Evolutionary conservation across 2,329 filamentous ascomycete species (phyloP).

Genomic region (Neopestalotiopsis sp.): DNA sequence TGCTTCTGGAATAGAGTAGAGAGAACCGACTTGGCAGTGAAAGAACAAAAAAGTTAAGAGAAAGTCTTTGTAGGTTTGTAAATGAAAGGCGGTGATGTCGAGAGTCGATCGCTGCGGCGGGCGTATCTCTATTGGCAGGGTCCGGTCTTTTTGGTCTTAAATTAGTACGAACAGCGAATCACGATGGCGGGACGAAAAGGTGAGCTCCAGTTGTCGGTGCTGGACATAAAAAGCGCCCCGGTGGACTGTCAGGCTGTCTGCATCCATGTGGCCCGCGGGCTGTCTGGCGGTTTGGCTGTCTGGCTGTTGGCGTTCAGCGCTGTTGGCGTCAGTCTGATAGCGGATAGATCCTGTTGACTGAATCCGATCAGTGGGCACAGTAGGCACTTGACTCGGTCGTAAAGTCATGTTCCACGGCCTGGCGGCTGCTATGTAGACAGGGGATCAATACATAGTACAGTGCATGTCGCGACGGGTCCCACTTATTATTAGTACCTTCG

Average conservation of each 20-base stretch:
- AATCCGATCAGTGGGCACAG: too few relatives aligned
- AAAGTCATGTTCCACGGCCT: too few relatives aligned
- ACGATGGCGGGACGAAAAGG: constrained; percentile 5
- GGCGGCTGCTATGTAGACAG: background rate
- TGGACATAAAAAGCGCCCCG: background rate
- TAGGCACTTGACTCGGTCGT: too few relatives aligned
- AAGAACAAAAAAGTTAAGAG: background rate
- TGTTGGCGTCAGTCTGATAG: too few relatives aligned
- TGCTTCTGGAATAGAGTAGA: background rate
- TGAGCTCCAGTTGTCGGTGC: constrained; percentile 13
- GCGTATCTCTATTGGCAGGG: background rate
- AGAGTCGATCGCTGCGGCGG: background rate
- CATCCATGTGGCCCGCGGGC: too few relatives aligned
- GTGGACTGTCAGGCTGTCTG: too few relatives aligned
- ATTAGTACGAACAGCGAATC: constrained; percentile 1
- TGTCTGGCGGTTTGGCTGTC: too few relatives aligned
- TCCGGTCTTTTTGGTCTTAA: background rate
- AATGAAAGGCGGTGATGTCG: constrained; percentile 13
- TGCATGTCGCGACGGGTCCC: background rate
- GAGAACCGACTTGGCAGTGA: background rate
- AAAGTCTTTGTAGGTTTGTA: constrained; percentile 4
- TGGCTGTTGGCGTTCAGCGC: too few relatives aligned
- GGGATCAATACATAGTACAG: background rate
- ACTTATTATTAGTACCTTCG: background rate
- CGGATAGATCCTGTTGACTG: too few relatives aligned